Evolutionary conservation across 805 yeast genomes (phyloP), one percentile per base, ranked within the genome.

Genomic region (Kodamaea nitidulidarum): DNA sequence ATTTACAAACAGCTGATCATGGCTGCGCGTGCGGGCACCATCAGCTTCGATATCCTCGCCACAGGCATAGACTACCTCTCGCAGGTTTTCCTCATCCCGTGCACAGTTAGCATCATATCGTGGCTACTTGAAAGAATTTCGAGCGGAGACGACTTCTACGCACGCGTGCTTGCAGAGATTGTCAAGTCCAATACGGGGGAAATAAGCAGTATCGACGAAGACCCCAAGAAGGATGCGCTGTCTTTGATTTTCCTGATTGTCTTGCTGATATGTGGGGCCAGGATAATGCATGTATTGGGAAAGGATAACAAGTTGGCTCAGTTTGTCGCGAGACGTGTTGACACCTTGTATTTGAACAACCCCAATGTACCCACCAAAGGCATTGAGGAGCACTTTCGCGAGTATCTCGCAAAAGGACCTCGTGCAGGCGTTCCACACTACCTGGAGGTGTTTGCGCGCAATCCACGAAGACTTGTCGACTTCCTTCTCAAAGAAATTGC

Each of bases 31-130:
- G 59, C 71, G 16, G 77, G 75, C 1, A 60, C 76, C 10, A 67
- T 86, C 3, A 82, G 79, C 46, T 56, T 72, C 7, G 81, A 80
- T 3, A 73, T 78, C 4, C 65, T 88, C 29, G 72, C 71, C 35
- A 85, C 84, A 40, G 97, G 96, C 0, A 66, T 91, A 25, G 97
- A 90, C 52, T 88, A 90, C 52, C 84, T 91, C 48, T 67, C 84
- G 32, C 96, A 90, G 51, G 84, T 87, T 2, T 84, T 86, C 46
- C 66, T 91, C 47, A 67, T 84, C 1, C 56, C 75, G 50, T 48
- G 83, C 72, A 75, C 61, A 63, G 33, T 60, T 16, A 60, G 61
- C 25, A 58, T 66, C 17, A 52, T 66, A 14, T 57, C 50, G 35
- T 67, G 71, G 70, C 34, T 53, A 3, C 35, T 47, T 10, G 38